Conservation (phyloP, 768 basidiomycete genomes). For the Russula olivacea region DNA sequence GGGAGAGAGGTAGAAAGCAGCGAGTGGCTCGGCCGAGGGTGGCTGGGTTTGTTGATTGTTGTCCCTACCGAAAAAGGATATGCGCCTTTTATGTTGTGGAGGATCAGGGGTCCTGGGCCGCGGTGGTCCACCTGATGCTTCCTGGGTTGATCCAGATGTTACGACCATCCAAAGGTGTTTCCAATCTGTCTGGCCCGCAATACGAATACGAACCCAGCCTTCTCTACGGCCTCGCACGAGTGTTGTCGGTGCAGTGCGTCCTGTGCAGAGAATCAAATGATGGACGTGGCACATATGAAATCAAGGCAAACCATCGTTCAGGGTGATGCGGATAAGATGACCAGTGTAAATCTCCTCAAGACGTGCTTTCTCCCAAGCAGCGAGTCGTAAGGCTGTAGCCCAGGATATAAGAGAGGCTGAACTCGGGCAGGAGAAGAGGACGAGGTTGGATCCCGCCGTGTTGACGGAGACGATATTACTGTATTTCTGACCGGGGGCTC, state of each 20-base stretch:
- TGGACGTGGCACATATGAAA: neutral
- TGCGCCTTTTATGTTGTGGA: constrained; percentile 43
- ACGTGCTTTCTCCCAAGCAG: constrained; percentile 91
- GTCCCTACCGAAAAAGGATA: constrained; percentile 58
- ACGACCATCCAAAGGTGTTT: constrained; percentile 85
- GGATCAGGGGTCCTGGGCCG: constrained; percentile 27
- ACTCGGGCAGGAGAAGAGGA: constrained; percentile 81
- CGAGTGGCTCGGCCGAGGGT: constrained; percentile 32
- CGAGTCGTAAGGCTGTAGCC: constrained; percentile 85
- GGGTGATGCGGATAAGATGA: constrained; percentile 76
- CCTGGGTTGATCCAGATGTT: constrained; percentile 38
- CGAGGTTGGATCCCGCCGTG: constrained; percentile 86
- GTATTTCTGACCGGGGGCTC: constrained; percentile 48
- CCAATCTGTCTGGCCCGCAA: constrained; percentile 99
- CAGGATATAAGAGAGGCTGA: constrained; percentile 72
- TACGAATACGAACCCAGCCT: constrained; percentile 74
- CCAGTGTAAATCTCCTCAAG: constrained; percentile 98
- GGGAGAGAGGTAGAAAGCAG: constrained; percentile 56
- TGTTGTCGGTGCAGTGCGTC: constrained; percentile 51
- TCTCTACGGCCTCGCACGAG: constrained; percentile 69
- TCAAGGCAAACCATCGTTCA: constrained; percentile 41
- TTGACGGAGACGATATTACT: constrained; percentile 84
- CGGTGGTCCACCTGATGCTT: constrained; percentile 26
- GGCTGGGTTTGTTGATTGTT: constrained; percentile 31
- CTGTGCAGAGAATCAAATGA: constrained; percentile 26